Base-by-base conservation (phyloP, 805 yeast genomes). In the Starmerella apicola region DNA sequence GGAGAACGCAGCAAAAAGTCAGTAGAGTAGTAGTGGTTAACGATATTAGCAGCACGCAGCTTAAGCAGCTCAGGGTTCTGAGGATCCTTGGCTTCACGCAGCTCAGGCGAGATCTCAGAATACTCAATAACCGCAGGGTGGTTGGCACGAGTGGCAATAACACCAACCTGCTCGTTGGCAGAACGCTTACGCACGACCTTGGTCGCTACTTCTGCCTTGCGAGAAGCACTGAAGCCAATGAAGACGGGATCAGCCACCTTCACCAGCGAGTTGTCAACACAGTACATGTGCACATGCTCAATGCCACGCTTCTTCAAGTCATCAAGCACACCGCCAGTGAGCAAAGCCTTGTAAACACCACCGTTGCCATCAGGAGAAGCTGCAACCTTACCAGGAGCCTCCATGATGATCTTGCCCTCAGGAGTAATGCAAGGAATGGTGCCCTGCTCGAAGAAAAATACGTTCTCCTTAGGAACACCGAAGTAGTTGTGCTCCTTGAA, bases 341-440 rank as follows among this genome's bases (percentile, higher is more conserved):
- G 62, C 29, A 91, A 67, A 1, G 95, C 97, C 54, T 75, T 78
- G 64, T 91, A 91, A 37, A 91, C 66, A 2, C 99, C 99, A 43
- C 99, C 99, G 58, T 91, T 91, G 1, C 99, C 99, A 60, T 91
- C 97, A 1, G 99, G 99, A 5, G 95, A 81, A 53, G 81, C 80
- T 21, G 85, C 78, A 28, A 83, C 68, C 20, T 67, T 61, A 31
- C 62, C 55, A 32, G 69, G 64, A 6, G 74, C 58, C 46, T 74
- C 75, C 55, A 84, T 55, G 41, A 86, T 68, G 49, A 91, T 71
- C 53, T 78, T 72, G 30, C 96, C 98, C 21, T 72, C 72, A 34
- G 65, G 50, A 51, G 73, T 72, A 47, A 91, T 76, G 44, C 96
- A 93, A 10, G 99, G 99, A 48, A 91, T 68, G 2, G 88, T 81